These are phyloP conservation scores for Euphorbia lathyris DNA, from an alignment of 345 rosid genomes.

Conservation along the genomic window DNA sequence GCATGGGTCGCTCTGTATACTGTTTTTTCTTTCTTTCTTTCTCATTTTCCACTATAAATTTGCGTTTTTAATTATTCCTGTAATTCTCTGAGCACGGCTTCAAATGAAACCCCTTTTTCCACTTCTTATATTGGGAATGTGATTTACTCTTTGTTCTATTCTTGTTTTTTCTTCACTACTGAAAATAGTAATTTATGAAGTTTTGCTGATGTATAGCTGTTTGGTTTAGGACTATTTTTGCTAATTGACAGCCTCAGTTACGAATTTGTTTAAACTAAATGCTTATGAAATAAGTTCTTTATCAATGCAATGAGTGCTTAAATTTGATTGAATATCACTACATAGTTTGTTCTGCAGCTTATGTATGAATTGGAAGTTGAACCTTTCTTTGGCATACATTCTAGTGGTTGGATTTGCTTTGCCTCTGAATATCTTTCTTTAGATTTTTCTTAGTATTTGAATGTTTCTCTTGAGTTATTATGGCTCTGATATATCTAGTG, in stretches of 20 bases:
- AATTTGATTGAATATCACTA: neutral
- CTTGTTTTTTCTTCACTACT: neutral
- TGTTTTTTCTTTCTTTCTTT: neutral
- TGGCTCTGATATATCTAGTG: neutral
- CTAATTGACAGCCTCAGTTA: neutral
- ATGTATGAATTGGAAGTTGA: neutral
- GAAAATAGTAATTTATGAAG: neutral
- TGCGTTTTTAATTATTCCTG: neutral
- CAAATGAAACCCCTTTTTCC: neutral
- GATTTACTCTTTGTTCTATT: neutral
- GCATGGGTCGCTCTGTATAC: neutral
- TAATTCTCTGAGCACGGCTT: neutral
- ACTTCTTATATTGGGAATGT: neutral
- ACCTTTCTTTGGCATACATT: neutral
- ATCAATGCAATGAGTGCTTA: neutral
- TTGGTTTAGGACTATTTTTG: neutral
- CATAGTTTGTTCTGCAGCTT: neutral
- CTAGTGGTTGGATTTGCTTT: neutral
- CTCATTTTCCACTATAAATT: neutral
- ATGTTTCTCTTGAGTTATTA: neutral
- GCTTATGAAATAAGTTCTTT: neutral
- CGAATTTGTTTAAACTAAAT: neutral
- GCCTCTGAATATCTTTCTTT: neutral
- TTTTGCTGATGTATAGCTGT: neutral
- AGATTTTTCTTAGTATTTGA: neutral